Conservation (phyloP, 106 monocot genomes). For the Ottelia alismoides region DNA sequence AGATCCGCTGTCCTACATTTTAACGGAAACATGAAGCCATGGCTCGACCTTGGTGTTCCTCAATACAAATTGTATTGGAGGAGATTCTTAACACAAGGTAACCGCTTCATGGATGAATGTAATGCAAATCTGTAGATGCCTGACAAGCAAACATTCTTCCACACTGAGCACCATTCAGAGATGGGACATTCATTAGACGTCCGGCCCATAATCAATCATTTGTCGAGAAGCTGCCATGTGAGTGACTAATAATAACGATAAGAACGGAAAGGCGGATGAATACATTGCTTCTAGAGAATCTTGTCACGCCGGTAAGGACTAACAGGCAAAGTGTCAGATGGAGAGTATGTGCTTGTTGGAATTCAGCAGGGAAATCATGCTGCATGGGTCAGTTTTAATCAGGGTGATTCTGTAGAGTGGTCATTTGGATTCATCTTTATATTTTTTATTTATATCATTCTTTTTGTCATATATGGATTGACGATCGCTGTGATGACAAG, state of each 20-base stretch:
- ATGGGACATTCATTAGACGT: no score
- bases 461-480: neutral
- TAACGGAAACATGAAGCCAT: constrained; percentile 80
- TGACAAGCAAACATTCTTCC: neutral
- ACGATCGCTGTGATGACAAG: no score
- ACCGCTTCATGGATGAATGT: constrained; percentile 59
- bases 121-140: constrained; percentile 36
- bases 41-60: constrained; percentile 63
- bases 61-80: constrained; percentile 54
- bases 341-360: neutral
- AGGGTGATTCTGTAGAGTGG: neutral
- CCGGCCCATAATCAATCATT: neutral
- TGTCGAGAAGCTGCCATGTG: neutral
- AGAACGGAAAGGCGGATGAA: neutral
- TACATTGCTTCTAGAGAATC: neutral
- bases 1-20: constrained; percentile 39
- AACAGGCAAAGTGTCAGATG: neutral
- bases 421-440: neutral
- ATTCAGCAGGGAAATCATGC: neutral
- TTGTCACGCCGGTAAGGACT: no score
- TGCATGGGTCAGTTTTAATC: neutral
- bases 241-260: neutral
- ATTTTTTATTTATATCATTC: neutral
- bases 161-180: no score
- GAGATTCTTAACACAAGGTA: constrained; percentile 27